Conservation (phyloP, 2,329 filamentous ascomycete species). For the Polytolypa hystricis region DNA sequence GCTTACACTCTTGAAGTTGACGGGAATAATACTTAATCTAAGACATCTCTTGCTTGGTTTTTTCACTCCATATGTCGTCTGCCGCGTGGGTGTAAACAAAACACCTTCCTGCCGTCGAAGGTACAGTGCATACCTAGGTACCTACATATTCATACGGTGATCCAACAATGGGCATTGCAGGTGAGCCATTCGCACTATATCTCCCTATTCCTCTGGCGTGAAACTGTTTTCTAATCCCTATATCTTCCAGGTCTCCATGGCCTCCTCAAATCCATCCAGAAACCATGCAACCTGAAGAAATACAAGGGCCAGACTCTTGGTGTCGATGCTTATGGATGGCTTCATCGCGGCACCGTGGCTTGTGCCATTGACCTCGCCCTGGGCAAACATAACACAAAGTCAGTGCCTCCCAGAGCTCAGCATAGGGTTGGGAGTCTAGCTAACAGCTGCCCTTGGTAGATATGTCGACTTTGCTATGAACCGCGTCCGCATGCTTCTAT, state of each 20-base stretch:
- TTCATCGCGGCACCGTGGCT: slow-evolving; percentile 81
- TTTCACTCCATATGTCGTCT: too few relatives aligned
- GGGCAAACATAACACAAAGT: slow-evolving; percentile 80
- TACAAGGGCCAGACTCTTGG: slow-evolving; percentile 79
- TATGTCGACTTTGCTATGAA: slow-evolving; percentile 85
- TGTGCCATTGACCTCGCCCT: slow-evolving; percentile 87
- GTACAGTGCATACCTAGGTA: too few relatives aligned
- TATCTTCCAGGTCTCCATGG: slow-evolving; percentile 61
- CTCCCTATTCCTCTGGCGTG: not conserved
- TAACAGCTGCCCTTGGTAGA: slow-evolving; percentile 34
- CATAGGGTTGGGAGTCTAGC: not conserved
- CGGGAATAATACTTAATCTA: too few relatives aligned
- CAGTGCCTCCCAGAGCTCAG: slow-evolving; percentile 20
- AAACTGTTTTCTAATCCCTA: not conserved
- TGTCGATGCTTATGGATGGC: slow-evolving; percentile 97
- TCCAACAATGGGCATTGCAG: slow-evolving; percentile 35
- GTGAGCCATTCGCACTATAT: slow-evolving; percentile 15
- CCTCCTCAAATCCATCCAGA: slow-evolving; percentile 92
- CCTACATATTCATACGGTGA: too few relatives aligned
- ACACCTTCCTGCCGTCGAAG: slow-evolving; percentile 1
- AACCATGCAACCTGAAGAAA: slow-evolving; percentile 73
- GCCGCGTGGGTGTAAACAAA: slow-evolving; percentile 9
- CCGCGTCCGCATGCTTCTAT: slow-evolving; percentile 83
- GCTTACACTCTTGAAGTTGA: too few relatives aligned
- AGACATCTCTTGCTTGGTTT: too few relatives aligned